Percentiles rank a stretch among this genome's conserved stretches.
Conservation (phyloP, 1,284 basidiomycete species). For the Pseudozyma hubeiensis region DNA sequence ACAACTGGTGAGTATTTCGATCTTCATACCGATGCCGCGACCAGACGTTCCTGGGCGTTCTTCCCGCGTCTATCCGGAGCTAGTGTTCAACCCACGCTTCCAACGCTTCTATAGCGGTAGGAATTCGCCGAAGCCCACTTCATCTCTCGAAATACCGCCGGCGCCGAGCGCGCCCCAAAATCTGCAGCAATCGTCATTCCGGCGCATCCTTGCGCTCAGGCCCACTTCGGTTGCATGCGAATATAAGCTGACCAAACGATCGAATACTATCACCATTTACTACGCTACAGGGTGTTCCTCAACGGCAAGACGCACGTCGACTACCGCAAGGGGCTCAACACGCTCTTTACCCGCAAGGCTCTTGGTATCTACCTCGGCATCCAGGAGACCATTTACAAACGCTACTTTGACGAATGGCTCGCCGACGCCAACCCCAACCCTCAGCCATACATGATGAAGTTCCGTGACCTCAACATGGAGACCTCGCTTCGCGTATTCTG, state of each 20-base stretch:
- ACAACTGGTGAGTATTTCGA: constrained; percentile 79
- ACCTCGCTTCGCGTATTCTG: constrained; percentile 96
- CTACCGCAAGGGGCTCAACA: constrained; percentile 90
- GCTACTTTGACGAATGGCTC: constrained; percentile 75
- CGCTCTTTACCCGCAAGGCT: constrained; percentile 83
- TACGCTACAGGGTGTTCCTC: constrained; percentile 85
- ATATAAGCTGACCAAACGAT: background rate
- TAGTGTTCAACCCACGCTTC: too few relatives aligned
- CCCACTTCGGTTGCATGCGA: background rate
- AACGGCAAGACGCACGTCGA: constrained; percentile 93
- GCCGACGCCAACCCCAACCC: constrained; percentile 58
- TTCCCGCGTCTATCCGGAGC: too few relatives aligned
- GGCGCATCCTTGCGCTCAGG: background rate
- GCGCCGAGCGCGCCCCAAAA: too few relatives aligned
- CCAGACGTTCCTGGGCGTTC: constrained; percentile 6
- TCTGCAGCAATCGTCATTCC: too few relatives aligned
- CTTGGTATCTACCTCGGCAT: constrained; percentile 84
- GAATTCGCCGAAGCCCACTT: too few relatives aligned
- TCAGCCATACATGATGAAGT: constrained; percentile 81
- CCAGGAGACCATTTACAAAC: constrained; percentile 86
- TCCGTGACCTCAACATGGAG: constrained; percentile 96
- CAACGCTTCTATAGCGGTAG: too few relatives aligned
- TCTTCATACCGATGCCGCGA: background rate
- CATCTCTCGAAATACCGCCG: too few relatives aligned
- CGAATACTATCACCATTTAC: background rate